Conservation (phyloP, 108 stramenopile genomes). For the Craspedostauros australis region DNA sequence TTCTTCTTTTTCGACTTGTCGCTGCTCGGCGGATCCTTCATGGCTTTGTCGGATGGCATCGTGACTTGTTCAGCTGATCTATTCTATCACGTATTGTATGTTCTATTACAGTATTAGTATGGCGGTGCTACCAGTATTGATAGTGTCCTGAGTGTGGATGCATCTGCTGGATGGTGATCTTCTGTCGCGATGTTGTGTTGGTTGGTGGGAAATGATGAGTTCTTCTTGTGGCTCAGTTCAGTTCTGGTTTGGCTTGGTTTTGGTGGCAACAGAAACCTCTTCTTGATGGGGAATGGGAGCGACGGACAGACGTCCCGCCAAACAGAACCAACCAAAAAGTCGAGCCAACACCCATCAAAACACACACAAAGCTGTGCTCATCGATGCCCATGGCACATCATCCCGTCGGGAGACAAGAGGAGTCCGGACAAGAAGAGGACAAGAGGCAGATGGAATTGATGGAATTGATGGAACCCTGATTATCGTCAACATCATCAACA, state of each 20-base stretch:
- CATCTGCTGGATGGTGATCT: neutral
- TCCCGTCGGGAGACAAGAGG: neutral
- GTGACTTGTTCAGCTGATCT: neutral
- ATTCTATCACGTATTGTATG: neutral
- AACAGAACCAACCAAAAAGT: neutral
- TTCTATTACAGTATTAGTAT: neutral
- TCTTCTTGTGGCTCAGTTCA: neutral
- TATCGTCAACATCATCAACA: neutral
- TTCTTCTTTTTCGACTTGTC: neutral
- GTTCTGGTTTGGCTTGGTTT: neutral
- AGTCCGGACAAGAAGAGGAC: neutral
- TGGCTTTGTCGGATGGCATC: conserved; percentile 2
- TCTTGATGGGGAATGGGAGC: too few relatives aligned
- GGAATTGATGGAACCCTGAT: neutral
- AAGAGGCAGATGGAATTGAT: neutral
- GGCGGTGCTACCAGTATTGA: neutral
- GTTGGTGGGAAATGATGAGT: neutral
- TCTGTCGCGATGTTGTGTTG: neutral
- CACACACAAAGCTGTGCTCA: neutral
- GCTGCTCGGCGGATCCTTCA: neutral
- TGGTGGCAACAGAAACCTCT: neutral
- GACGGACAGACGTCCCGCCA: too few relatives aligned
- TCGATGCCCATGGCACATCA: neutral
- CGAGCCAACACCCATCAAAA: neutral
- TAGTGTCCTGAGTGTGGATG: neutral